Evolutionary conservation across 2,329 filamentous ascomycete species (phyloP).

Genomic region (Scorias spongiosa): DNA sequence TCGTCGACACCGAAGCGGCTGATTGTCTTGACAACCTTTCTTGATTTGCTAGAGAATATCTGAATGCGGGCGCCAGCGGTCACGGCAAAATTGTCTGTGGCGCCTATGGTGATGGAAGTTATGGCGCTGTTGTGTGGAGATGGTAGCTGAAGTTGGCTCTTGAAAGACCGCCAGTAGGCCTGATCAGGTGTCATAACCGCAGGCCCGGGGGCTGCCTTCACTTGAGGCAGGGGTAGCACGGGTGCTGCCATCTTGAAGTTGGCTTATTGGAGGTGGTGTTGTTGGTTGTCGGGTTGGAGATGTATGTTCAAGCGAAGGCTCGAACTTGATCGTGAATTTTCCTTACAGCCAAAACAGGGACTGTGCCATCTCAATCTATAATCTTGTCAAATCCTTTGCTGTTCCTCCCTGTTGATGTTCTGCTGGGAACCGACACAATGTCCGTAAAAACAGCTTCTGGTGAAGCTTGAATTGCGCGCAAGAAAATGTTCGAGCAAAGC

Average conservation of each 20-base stretch:
- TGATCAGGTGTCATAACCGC: constrained; percentile 80
- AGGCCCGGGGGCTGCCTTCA: constrained; percentile 72
- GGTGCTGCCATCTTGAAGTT: constrained; percentile 60
- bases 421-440: no score
- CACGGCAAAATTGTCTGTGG: constrained; percentile 65
- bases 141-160: constrained; percentile 75
- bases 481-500: not conserved
- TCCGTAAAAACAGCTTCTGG: no score
- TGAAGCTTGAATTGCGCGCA: not conserved
- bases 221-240: constrained; percentile 61
- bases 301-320: no score
- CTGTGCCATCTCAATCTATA: no score
- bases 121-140: constrained; percentile 82
- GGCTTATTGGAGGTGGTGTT: no score
- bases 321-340: no score
- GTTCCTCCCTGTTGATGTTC: no score
- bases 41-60: constrained; percentile 81
- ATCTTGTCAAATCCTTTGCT: no score
- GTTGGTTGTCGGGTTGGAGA: no score
- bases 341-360: no score
- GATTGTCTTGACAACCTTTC: constrained; percentile 86
- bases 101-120: constrained; percentile 53
- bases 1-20: constrained; percentile 69
- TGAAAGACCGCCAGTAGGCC: constrained; percentile 91
- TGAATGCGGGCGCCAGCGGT: constrained; percentile 91